Evolutionary conservation across 2,329 filamentous ascomycete genomes (phyloP).

Genomic region (Paraconiothyrium sp.): DNA sequence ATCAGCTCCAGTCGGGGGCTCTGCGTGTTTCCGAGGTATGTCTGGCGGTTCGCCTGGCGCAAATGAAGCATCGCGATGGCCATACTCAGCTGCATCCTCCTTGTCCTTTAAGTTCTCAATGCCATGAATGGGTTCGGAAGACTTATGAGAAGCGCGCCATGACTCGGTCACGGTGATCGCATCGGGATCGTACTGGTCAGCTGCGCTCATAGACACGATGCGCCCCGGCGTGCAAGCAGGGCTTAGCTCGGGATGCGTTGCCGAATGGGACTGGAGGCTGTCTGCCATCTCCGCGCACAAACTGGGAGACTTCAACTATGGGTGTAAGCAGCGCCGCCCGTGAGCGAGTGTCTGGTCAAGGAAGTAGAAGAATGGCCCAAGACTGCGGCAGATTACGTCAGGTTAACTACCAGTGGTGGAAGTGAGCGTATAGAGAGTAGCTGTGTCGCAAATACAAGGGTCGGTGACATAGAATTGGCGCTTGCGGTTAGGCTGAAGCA

Average conservation of each 20-base stretch:
- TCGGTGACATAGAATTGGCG: background rate
- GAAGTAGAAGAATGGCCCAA: background rate
- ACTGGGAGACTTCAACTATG: background rate
- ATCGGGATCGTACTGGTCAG: background rate
- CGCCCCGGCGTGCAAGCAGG: background rate
- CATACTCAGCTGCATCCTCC: background rate
- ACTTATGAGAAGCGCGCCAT: background rate
- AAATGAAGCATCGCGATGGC: background rate
- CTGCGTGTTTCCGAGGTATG: background rate
- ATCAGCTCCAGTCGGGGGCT: conserved; percentile 7
- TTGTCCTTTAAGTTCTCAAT: background rate
- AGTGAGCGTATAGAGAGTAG: background rate
- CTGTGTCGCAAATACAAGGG: background rate
- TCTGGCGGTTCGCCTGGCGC: background rate
- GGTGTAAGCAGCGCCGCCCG: background rate
- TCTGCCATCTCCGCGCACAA: background rate
- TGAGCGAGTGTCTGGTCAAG: background rate
- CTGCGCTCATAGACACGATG: background rate
- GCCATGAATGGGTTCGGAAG: background rate
- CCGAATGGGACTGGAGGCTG: background rate
- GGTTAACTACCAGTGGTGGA: background rate
- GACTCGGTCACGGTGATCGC: background rate
- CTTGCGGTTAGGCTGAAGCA: background rate
- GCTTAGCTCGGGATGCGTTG: background rate
- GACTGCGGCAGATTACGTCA: background rate